Base-by-base conservation (phyloP, 805 yeast genomes). In the Pichia pseudocactophila region DNA sequence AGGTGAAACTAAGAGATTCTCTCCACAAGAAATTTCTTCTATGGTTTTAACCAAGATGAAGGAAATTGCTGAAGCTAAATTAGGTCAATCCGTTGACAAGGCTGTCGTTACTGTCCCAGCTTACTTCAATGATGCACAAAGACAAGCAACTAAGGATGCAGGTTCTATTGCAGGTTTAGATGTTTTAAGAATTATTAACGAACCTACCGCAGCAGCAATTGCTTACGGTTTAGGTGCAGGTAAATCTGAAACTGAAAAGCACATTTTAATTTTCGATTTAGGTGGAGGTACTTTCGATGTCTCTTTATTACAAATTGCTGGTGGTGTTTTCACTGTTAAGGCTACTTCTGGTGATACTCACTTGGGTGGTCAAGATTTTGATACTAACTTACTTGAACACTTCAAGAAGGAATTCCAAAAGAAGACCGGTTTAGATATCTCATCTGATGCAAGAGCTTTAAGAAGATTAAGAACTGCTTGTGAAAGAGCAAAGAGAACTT, bases 281-380 rank as follows among this genome's bases (percentile, higher is more conserved):
- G 97, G 97, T 78, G 97, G 97, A 74, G 96, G 96, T 80, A 88
- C 96, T 65, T 88, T 88, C 74, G 97, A 88, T 84, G 96, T 88
- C 44, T 89, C 96, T 40, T 76, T 88, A 52, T 76, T 88, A 65
- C 80, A 89, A 65, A 85, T 88, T 62, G 95, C 87, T 63, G 96
- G 88, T 63, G 97, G 96, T 72, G 86, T 88, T 61, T 88, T 88
- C 76, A 90, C 88, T 67, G 97, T 88, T 59, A 88, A 88, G 77
- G 88, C 97, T 55, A 88, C 97, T 56, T 95, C 96, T 61, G 97
- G 97, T 86, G 96, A 89, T 75, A 89, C 97, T 58, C 97, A 89
- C 73, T 82, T 89, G 74, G 97, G 97, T 80, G 97, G 97, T 79
- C 96, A 89, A 78, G 97, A 89, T 74, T 89, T 89, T 70, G 97